A percentile compares a stretch with the other conserved stretches of the same genome.
Evolutionary conservation across 441 rosid genomes (phyloP).

Genomic region (Euphorbia schlechtendalii): DNA sequence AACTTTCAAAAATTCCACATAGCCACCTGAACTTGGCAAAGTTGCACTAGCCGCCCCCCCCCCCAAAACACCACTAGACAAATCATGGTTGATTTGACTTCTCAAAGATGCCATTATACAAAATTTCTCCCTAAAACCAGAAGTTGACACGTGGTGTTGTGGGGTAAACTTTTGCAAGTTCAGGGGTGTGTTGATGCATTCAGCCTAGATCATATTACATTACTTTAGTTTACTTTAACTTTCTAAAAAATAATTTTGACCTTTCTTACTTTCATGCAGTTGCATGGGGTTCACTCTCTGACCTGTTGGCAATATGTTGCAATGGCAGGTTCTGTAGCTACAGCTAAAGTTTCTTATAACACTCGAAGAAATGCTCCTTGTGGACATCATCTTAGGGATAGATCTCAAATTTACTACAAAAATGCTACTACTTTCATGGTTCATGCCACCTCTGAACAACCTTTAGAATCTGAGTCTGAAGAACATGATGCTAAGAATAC

Average conservation of each 20-base stretch:
- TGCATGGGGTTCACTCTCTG: not conserved
- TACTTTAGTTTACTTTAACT: not conserved
- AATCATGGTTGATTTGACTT: no score
- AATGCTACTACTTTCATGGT: slow-evolving; percentile 31
- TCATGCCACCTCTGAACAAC: slow-evolving; percentile 58
- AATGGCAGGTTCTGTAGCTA: slow-evolving; percentile 18
- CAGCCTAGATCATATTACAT: no score
- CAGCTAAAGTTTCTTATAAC: slow-evolving; percentile 32
- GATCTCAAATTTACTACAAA: slow-evolving; percentile 23
- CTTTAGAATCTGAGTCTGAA: slow-evolving; percentile 46
- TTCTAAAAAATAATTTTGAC: slow-evolving; percentile 2
- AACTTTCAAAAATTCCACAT: no score
- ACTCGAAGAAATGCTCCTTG: slow-evolving; percentile 19
- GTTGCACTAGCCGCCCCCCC: no score
- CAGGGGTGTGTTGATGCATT: no score
- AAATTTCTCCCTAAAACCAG: no score
- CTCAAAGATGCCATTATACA: no score
- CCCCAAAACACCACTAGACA: no score
- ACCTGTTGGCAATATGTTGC: slow-evolving; percentile 3
- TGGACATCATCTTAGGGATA: slow-evolving; percentile 30
- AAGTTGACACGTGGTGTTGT: no score
- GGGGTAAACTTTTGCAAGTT: no score
- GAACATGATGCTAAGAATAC: slow-evolving; percentile 32
- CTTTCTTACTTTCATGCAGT: not conserved
- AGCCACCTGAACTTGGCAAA: no score